Base-by-base conservation (phyloP, 129 eudicot species). In the Flaveria sonorensis region DNA sequence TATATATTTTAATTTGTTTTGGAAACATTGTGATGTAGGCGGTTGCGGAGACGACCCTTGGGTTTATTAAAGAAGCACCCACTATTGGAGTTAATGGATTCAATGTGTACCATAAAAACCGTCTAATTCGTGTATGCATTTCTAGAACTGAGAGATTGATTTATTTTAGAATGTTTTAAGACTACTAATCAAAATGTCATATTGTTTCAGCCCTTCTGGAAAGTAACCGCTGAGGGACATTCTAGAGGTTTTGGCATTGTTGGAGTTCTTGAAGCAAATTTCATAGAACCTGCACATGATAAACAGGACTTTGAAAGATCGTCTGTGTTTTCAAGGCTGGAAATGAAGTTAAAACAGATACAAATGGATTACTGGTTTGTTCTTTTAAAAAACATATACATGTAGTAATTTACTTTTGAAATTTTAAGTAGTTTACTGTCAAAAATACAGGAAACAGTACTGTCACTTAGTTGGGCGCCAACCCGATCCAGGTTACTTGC, bases 241-340 rank as follows among this genome's bases (percentile, higher is more conserved):
- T 91, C 93, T 28, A 81, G 70, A 70, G 98, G 98, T 73, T 52
- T 77, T 60, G 96, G 98, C 77, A 93, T 89, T 55, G 97, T 94
- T 59, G 98, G 98, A 43, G 97, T 94, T 56, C 97, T 94, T 63
- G 98, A 94, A 87, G 97, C 98, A 81, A 94, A 94, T 83, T 94
- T 94, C 74, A 91, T 94, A 36, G 96, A 94, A 80, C 98, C 98
- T 10, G 98, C 98, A 43, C 98, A 91, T 64, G 98, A 94, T 85
- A 94, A 94, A 79, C 98, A 94, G 79, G 98, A 94, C 81, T 94
- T 94, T 83, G 98, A 94, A 86, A 84, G 96, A 75, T 91, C 98
- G 13, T 71, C 92, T 74, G 72, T 87, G 67, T 94, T 84, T 80
- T 62, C 86, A 61, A 87, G 85, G 84, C 89, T 94, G 79, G 98